These are phyloP conservation scores for Heterobasidion occidentale DNA, from an alignment of 1,284 basidiomycete genomes.

Conservation along the genomic window DNA sequence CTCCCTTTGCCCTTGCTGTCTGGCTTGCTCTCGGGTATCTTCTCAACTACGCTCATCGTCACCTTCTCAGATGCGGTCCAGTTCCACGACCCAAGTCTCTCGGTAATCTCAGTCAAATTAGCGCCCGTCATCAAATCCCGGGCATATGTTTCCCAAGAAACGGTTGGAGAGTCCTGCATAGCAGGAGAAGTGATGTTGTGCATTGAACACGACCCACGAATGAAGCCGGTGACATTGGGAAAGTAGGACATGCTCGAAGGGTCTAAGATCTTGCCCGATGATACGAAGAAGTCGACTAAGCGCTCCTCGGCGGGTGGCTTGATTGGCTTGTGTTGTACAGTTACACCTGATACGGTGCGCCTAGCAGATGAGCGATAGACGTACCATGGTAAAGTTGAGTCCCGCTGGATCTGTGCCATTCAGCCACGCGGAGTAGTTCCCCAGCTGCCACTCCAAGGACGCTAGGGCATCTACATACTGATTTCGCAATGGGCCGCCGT, in stretches of 20 bases:
- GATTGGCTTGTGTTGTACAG: slow-evolving; percentile 33
- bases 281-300: slow-evolving; percentile 43
- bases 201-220: slow-evolving; percentile 52
- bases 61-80: slow-evolving; percentile 59
- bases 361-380: slow-evolving; percentile 16
- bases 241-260: slow-evolving; percentile 52
- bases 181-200: slow-evolving; percentile 52
- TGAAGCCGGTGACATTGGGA: slow-evolving; percentile 68
- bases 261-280: slow-evolving; percentile 37
- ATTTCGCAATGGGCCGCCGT: slow-evolving; percentile 52
- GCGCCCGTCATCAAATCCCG: slow-evolving; percentile 36
- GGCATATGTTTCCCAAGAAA: slow-evolving; percentile 43
- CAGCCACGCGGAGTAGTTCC: slow-evolving; percentile 70
- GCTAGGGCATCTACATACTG: slow-evolving; percentile 58
- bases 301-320: slow-evolving; percentile 35
- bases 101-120: slow-evolving; percentile 41
- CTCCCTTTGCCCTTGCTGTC: slow-evolving; percentile 23
- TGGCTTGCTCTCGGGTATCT: slow-evolving; percentile 26
- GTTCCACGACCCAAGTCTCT: slow-evolving; percentile 53
- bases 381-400: slow-evolving; percentile 56
- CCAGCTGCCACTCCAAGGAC: slow-evolving; percentile 47
- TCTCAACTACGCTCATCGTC: slow-evolving; percentile 59
- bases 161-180: slow-evolving; percentile 16
- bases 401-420: slow-evolving; percentile 44
- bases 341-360: slow-evolving; percentile 1